These are phyloP conservation scores for Diaporthe australafricana DNA, from an alignment of 2,329 filamentous ascomycete species.

Conservation along the genomic window DNA sequence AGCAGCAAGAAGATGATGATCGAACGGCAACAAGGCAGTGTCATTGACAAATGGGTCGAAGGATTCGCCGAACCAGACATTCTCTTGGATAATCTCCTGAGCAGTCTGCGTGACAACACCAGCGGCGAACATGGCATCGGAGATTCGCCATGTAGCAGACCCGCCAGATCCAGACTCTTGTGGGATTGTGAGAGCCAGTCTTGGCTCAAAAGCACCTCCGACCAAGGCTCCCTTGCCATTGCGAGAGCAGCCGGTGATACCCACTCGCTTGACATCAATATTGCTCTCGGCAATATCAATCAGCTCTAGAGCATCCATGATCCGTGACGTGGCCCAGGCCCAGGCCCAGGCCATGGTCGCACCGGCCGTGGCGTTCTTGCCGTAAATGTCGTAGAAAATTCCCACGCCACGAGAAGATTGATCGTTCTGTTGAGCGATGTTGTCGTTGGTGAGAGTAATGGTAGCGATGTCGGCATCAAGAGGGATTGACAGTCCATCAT, in stretches of 20 bases:
- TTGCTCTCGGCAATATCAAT: slow-evolving; percentile 50
- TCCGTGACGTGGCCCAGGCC: slow-evolving; percentile 62
- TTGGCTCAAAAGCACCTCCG: slow-evolving; percentile 59
- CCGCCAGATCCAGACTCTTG: slow-evolving; percentile 63
- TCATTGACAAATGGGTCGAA: slow-evolving; percentile 51
- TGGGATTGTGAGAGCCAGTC: slow-evolving; percentile 60
- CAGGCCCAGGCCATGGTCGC: slow-evolving; percentile 63
- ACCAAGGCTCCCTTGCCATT: slow-evolving; percentile 66
- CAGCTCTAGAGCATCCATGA: slow-evolving; percentile 56
- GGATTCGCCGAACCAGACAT: slow-evolving; percentile 59
- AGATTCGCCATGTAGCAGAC: slow-evolving; percentile 60
- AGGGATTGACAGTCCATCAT: slow-evolving; percentile 56
- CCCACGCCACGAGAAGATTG: slow-evolving; percentile 53
- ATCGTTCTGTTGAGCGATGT: slow-evolving; percentile 62
- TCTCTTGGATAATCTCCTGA: slow-evolving; percentile 60
- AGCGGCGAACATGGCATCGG: slow-evolving; percentile 60
- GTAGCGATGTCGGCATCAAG: slow-evolving; percentile 58
- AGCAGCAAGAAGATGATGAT: slow-evolving; percentile 63
- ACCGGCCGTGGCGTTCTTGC: slow-evolving; percentile 55
- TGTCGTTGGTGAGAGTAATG: slow-evolving; percentile 61
- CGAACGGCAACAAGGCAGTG: slow-evolving; percentile 55
- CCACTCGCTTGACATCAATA: slow-evolving; percentile 52
- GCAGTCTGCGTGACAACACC: slow-evolving; percentile 53
- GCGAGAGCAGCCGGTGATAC: slow-evolving; percentile 64
- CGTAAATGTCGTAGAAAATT: slow-evolving; percentile 62